Conservation (phyloP, 768 basidiomycete species). For the Leccinum longicurvipes region DNA sequence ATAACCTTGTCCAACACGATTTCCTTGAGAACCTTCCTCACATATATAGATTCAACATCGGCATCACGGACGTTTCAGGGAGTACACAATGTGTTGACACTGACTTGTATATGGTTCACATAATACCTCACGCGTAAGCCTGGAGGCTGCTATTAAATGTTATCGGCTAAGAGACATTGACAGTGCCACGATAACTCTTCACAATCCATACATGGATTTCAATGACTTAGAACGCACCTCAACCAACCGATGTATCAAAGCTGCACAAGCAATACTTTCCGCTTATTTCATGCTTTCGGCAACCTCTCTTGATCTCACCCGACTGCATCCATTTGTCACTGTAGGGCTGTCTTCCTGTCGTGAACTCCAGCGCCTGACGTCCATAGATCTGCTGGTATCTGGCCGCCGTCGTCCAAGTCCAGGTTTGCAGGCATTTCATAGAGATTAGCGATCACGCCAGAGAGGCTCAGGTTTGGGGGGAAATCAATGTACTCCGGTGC, state of each 20-base stretch:
- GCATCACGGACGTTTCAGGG: conserved; percentile 56
- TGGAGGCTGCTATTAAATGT: conserved; percentile 1
- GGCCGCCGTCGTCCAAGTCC: conserved; percentile 82
- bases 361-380: conserved; percentile 14
- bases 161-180: conserved; percentile 10
- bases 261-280: conserved; percentile 68
- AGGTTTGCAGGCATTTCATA: conserved; percentile 83
- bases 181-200: conserved; percentile 85
- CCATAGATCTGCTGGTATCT: conserved; percentile 86
- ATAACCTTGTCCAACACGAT: conserved; percentile 60
- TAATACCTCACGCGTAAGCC: conserved; percentile 78
- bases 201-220: conserved; percentile 81
- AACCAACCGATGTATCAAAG: conserved; percentile 66
- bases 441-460: conserved; percentile 71
- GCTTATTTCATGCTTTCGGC: conserved; percentile 78
- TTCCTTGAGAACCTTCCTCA: conserved; percentile 73
- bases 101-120: conserved; percentile 83
- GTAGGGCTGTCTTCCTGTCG: conserved; percentile 40
- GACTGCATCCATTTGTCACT: conserved; percentile 79
- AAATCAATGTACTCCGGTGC: conserved; percentile 80
- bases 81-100: conserved; percentile 63
- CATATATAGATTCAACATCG: conserved; percentile 59
- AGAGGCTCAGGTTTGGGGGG: conserved; percentile 81
- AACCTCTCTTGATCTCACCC: conserved; percentile 76
- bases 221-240: conserved; percentile 61